Evolutionary conservation across 2,329 filamentous ascomycete species (phyloP).

Genomic region (Colletotrichum sp.): DNA sequence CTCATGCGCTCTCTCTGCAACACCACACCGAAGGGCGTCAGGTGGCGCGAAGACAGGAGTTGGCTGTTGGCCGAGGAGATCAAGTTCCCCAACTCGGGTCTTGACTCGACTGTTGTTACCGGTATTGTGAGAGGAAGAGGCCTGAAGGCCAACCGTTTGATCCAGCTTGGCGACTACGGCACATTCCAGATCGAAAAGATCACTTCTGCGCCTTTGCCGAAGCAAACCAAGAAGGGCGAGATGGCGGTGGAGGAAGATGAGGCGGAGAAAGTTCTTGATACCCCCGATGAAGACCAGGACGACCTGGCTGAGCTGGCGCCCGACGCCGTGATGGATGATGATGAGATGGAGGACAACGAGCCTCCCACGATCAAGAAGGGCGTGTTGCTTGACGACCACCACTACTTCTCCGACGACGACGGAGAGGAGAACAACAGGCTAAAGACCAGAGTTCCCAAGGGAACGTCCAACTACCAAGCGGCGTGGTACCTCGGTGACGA

Average conservation of each 20-base stretch:
- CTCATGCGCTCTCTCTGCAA: slow-evolving; percentile 90
- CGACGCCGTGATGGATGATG: slow-evolving; percentile 72
- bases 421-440: slow-evolving; percentile 59
- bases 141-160: slow-evolving; percentile 86
- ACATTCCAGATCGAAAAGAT: slow-evolving; percentile 93
- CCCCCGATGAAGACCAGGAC: slow-evolving; percentile 80
- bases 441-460: slow-evolving; percentile 82
- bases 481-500: slow-evolving; percentile 88
- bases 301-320: slow-evolving; percentile 84
- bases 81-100: slow-evolving; percentile 67
- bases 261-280: slow-evolving; percentile 66
- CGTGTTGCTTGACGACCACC: slow-evolving; percentile 93
- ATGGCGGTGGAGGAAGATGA: slow-evolving; percentile 71
- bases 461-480: slow-evolving; percentile 92
- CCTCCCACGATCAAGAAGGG: slow-evolving; percentile 71
- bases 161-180: slow-evolving; percentile 94
- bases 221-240: slow-evolving; percentile 62
- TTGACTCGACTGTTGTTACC: slow-evolving; percentile 75
- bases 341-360: slow-evolving; percentile 44
- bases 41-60: slow-evolving; percentile 93
- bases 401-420: slow-evolving; percentile 95
- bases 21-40: slow-evolving; percentile 89
- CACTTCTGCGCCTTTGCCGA: slow-evolving; percentile 72
- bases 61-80: slow-evolving; percentile 94
- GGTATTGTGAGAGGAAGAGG: slow-evolving; percentile 86